Conservation (phyloP, 306 rosid genomes). For the Neltuma alba region DNA sequence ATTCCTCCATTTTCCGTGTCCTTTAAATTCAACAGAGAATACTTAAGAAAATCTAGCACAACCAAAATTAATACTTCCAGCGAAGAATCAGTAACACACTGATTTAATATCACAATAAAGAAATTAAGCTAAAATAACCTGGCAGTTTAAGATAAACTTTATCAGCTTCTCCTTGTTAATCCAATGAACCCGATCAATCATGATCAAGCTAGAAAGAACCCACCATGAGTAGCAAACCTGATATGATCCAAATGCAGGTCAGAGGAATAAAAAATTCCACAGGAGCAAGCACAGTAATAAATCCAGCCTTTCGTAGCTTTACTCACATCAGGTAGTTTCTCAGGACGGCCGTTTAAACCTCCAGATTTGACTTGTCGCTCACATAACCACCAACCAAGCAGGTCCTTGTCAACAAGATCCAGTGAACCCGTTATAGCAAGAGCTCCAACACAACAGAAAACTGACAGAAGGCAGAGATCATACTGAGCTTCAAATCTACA, state of each 20-base stretch:
- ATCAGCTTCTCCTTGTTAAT: conserved; percentile 80
- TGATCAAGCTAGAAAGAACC: conserved; percentile 94
- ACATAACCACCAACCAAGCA: conserved; percentile 95
- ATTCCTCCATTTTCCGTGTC: conserved; percentile 90
- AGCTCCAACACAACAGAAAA: conserved; percentile 95
- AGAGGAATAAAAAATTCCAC: conserved; percentile 27
- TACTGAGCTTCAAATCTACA: conserved; percentile 11
- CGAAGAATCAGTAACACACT: conserved; percentile 21
- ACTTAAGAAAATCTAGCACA: conserved; percentile 36
- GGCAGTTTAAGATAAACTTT: conserved; percentile 85
- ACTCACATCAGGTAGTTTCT: conserved; percentile 87
- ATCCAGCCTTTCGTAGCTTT: conserved; percentile 1
- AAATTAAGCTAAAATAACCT: conserved; percentile 47
- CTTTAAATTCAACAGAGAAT: conserved; percentile 45
- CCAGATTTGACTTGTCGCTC: conserved; percentile 93
- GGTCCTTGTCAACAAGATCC: conserved; percentile 81
- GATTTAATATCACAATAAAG: conserved; percentile 32
- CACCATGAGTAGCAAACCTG: conserved; percentile 97
- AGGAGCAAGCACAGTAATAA: conserved; percentile 6
- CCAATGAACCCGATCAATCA: conserved; percentile 97
- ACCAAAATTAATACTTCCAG: conserved; percentile 14
- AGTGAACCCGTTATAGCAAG: conserved; percentile 87
- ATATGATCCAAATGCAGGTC: conserved; percentile 24
- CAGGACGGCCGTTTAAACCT: conserved; percentile 94
- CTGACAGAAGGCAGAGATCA: conserved; percentile 46